Conservation (phyloP, 495 filamentous ascomycete species). For the Apodospora peruviana region DNA sequence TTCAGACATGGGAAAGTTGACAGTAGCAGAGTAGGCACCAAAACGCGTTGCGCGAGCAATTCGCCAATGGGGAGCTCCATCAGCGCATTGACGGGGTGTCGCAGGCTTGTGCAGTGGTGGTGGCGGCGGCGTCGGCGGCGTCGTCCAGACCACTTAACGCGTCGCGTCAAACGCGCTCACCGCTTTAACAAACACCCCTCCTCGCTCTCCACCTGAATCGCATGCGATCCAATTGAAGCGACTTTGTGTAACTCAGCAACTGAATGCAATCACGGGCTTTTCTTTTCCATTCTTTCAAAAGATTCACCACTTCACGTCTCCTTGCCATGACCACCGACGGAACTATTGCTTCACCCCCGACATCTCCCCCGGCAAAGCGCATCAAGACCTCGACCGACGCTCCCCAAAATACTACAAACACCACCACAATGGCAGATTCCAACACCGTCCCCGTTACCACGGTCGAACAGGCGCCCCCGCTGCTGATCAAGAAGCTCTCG, state of each 20-base stretch:
- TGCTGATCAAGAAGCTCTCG: constrained; percentile 83
- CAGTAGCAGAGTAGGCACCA: too few relatives aligned
- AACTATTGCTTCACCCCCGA: constrained; percentile 35
- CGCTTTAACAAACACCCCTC: constrained; percentile 5
- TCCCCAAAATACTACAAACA: constrained; percentile 7
- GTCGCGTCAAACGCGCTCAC: constrained; percentile 23
- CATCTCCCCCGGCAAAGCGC: constrained; percentile 44
- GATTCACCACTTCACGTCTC: background rate
- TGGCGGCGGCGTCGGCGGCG: too few relatives aligned
- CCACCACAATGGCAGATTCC: constrained; percentile 16
- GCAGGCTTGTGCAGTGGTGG: too few relatives aligned
- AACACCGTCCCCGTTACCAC: constrained; percentile 31
- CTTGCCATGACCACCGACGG: constrained; percentile 52
- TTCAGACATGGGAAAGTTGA: too few relatives aligned
- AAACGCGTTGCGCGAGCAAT: too few relatives aligned
- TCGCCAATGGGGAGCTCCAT: too few relatives aligned
- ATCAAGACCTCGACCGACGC: constrained; percentile 36
- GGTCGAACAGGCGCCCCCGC: constrained; percentile 41
- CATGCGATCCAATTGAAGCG: constrained; percentile 1
- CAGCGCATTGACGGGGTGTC: too few relatives aligned
- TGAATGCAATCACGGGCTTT: background rate
- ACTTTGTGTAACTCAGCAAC: too few relatives aligned
- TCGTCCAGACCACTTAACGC: constrained; percentile 13
- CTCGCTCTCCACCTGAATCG: background rate
- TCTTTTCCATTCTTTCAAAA: background rate